Evolutionary conservation across 1,139 yeast genomes (phyloP).

Genomic region (Suhomyces kunorum): DNA sequence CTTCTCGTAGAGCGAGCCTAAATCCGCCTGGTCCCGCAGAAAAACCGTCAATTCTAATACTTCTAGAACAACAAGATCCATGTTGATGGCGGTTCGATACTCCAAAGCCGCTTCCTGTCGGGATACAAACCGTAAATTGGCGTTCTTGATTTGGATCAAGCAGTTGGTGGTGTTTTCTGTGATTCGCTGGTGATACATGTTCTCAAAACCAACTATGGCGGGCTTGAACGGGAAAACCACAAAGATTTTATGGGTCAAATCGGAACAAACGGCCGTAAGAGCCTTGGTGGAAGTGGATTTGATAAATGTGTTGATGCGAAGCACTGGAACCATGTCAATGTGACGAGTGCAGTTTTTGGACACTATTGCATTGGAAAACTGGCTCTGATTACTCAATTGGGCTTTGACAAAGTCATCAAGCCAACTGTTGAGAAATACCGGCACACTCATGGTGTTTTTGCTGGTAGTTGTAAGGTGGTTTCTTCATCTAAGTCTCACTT

Average conservation of each 20-base stretch:
- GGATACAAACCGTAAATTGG: slow-evolving; percentile 27
- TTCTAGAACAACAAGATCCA: slow-evolving; percentile 28
- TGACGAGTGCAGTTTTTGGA: slow-evolving; percentile 22
- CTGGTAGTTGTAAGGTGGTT: background rate
- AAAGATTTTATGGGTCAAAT: slow-evolving; percentile 32
- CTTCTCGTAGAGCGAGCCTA: slow-evolving; percentile 22
- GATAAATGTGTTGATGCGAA: slow-evolving; percentile 31
- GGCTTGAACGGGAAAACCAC: slow-evolving; percentile 32
- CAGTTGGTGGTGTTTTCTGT: slow-evolving; percentile 32
- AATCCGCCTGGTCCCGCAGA: slow-evolving; percentile 30
- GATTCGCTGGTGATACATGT: slow-evolving; percentile 31
- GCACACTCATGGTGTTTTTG: slow-evolving; percentile 16
- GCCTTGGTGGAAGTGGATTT: slow-evolving; percentile 21
- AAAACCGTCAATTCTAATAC: slow-evolving; percentile 30
- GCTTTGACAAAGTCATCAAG: slow-evolving; percentile 15
- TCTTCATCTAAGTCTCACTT: too few species aligned
- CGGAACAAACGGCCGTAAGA: slow-evolving; percentile 35
- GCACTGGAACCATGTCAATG: slow-evolving; percentile 26
- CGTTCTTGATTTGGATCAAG: slow-evolving; percentile 28
- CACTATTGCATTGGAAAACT: slow-evolving; percentile 17
- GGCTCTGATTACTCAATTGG: slow-evolving; percentile 1
- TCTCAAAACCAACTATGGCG: slow-evolving; percentile 34
- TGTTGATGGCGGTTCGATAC: slow-evolving; percentile 1
- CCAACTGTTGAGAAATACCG: slow-evolving; percentile 30
- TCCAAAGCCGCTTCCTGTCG: slow-evolving; percentile 3